Base-by-base conservation (phyloP, 2,329 filamentous ascomycete genomes). In the Aspergillus ruber region DNA sequence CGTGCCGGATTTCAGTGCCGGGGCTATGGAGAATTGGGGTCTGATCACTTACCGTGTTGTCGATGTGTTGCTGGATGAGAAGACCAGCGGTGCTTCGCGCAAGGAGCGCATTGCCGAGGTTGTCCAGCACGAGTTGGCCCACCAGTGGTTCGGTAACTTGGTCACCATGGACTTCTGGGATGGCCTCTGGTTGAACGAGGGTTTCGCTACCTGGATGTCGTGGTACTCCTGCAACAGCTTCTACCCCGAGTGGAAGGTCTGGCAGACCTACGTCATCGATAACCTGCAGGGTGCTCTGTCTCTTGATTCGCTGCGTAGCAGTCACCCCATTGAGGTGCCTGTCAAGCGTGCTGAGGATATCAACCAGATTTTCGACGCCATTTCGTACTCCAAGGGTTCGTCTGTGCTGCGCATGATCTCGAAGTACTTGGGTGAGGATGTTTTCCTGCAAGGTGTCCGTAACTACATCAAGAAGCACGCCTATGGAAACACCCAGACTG, bases 141-240 rank as follows among this genome's bases (percentile, higher is more conserved):
- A 97, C 71, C 91, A 96, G 71, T 97, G 91, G 91, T 97, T 97
- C 63, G 91, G 91, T 53, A 96, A 97, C 73, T 74, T 96, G 45
- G 91, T 96, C 23, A 96, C 91, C 45, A 96, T 96, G 90, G 90
- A 95, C 68, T 96, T 94, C 78, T 97, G 91, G 91, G 90, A 96
- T 69, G 91, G 90, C 46, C 75, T 97, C 6, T 97, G 91, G 91
- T 80, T 97, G 46, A 97, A 97, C 68, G 88, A 94, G 68, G 88
- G 88, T 32, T 94, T 94, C 60, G 88, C 89, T 27, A 94, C 88
- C 35, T 88, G 87, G 83, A 90, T 93, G 88, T 90, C 87, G 51
- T 86, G 89, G 88, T 93, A 93, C 72, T 90, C 88, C 39, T 94
- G 89, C 78, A 91, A 97, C 67, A 80, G 81, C 49, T 96, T 97